Evolutionary conservation across 352 stramenopile species (phyloP).

Genomic region (Pythium dissimile): DNA sequence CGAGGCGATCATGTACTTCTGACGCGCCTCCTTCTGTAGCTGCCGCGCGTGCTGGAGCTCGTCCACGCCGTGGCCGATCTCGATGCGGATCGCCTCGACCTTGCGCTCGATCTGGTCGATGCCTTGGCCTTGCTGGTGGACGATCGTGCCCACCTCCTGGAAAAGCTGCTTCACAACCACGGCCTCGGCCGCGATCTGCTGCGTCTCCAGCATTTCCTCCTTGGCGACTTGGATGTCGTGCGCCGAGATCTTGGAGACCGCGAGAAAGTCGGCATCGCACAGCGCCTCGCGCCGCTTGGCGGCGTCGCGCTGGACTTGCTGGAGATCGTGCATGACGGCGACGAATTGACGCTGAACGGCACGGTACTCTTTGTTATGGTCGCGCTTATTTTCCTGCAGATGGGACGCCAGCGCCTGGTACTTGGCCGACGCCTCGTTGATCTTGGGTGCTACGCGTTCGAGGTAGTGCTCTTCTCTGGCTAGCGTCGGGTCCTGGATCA

Average conservation of each 20-base stretch:
- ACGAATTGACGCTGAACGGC: constrained; percentile 61
- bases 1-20: constrained; percentile 57
- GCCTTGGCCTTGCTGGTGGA: constrained; percentile 60
- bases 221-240: constrained; percentile 75
- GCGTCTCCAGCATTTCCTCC: constrained; percentile 64
- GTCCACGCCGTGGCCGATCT: constrained; percentile 72
- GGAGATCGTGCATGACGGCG: constrained; percentile 63
- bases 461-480: constrained; percentile 58
- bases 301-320: constrained; percentile 52
- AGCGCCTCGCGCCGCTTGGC: constrained; percentile 53
- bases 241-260: constrained; percentile 46
- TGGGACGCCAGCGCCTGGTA: constrained; percentile 65
- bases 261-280: constrained; percentile 69
- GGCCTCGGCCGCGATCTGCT: constrained; percentile 59
- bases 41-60: constrained; percentile 59
- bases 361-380: constrained; percentile 44
- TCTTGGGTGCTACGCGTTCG: constrained; percentile 34
- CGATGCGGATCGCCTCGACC: constrained; percentile 63
- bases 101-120: constrained; percentile 74
- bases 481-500: constrained; percentile 36
- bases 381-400: constrained; percentile 58
- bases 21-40: constrained; percentile 53
- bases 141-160: constrained; percentile 56
- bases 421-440: constrained; percentile 51
- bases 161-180: constrained; percentile 69